phyloP scores from a whole-genome alignment of 371 early-diverging fungal species.

The Zancudomyces culisetae region DNA sequence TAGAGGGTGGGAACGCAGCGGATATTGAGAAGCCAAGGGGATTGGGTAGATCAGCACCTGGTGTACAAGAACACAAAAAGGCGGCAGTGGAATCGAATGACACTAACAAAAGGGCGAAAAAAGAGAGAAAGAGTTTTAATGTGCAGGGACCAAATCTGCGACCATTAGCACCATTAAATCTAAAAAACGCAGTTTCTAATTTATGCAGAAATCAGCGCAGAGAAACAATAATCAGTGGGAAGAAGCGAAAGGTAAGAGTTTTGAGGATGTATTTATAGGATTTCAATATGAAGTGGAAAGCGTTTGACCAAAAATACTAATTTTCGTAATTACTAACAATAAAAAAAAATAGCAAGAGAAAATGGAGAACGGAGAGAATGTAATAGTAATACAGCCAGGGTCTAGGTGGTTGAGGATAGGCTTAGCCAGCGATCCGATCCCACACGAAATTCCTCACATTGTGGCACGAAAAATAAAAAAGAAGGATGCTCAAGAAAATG shows the following conservation, averaged over 20 bases:
- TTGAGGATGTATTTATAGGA: too few species aligned
- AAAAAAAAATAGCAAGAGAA: not conserved
- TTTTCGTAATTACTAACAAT: not conserved
- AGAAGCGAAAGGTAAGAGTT: not conserved
- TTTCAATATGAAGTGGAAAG: too few species aligned
- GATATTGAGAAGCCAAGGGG: too few species aligned
- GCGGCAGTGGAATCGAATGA: not conserved
- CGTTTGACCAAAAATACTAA: too few species aligned
- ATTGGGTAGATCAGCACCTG: too few species aligned
- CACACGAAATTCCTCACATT: slow-evolving; percentile 53
- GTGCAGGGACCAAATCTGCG: not conserved
- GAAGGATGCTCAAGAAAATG: not conserved
- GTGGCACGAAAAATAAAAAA: slow-evolving; percentile 38
- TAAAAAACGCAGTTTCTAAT: not conserved
- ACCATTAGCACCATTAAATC: slow-evolving; percentile 2
- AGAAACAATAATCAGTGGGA: not conserved
- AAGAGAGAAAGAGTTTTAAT: not conserved
- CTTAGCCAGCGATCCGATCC: slow-evolving; percentile 60
- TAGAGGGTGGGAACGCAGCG: too few species aligned
- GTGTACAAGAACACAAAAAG: too few species aligned
- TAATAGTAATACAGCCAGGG: slow-evolving; percentile 73
- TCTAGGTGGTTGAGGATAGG: slow-evolving; percentile 63
- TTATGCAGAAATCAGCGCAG: not conserved
- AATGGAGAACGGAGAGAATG: slow-evolving; percentile 22
- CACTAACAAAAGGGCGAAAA: not conserved